These are phyloP conservation scores for Pseudocercospora cruenta DNA, from an alignment of 2,329 filamentous ascomycete genomes.

Conservation along the genomic window DNA sequence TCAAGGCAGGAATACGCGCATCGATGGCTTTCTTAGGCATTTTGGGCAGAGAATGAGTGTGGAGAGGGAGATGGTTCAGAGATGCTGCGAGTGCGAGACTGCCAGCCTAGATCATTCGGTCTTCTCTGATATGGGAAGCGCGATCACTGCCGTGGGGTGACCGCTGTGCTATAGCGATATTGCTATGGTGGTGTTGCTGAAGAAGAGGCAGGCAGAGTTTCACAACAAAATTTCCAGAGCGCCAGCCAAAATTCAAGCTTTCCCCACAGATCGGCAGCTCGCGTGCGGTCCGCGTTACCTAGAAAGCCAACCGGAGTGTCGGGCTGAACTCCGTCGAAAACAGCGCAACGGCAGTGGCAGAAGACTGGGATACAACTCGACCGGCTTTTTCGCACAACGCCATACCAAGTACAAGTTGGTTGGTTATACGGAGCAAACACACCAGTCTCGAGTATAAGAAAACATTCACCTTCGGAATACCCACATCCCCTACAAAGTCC, in stretches of 20 bases:
- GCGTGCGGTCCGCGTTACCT: background rate
- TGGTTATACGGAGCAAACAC: background rate
- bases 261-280: constrained; percentile 16
- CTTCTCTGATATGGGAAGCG: constrained; percentile 4
- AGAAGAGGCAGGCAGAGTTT: background rate
- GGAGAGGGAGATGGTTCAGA: constrained; percentile 5
- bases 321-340: background rate
- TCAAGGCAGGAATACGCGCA: constrained; percentile 86
- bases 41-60: constrained; percentile 7
- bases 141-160: constrained; percentile 11
- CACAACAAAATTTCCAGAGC: background rate
- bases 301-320: background rate
- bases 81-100: constrained; percentile 3
- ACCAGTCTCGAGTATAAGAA: background rate
- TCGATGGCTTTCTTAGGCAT: constrained; percentile 69
- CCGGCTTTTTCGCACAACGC: background rate
- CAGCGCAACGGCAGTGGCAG: background rate
- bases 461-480: background rate
- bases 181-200: background rate
- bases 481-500: background rate
- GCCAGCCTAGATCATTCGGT: constrained; percentile 6
- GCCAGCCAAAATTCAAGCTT: background rate
- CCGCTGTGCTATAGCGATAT: constrained; percentile 3
- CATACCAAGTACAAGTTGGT: background rate
- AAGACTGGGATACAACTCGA: background rate